Evolutionary conservation across 2,329 filamentous ascomycete species (phyloP), one percentile per base, ranked within the genome.

Genomic region (Aspergillus pseudoglaucus): DNA sequence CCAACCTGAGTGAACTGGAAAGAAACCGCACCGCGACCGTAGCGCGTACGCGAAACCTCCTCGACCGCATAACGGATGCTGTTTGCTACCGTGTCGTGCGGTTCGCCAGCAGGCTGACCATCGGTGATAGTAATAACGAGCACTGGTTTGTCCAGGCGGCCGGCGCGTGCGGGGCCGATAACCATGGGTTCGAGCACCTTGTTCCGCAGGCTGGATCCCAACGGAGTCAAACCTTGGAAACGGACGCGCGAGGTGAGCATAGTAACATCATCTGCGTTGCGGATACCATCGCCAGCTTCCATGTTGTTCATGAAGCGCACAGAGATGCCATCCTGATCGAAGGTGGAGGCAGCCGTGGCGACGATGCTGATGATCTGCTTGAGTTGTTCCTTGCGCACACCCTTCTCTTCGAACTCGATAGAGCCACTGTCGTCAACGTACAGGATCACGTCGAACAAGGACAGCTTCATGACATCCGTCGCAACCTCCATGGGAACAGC

Each of bases 1-100:
- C 83, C 83, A 43, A 86, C 83, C 57, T 86, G 83, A 0, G 82
- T 82, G 59, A 85, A 85, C 59, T 85, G 81, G 70, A 85, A 85
- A 0, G 79, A 76, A 50, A 85, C 65, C n/a, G 79, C 80, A 43
- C 78, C 77, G 23, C 72, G 71, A 27, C 81, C 80, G 57, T 78
- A 80, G 44, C 71, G 74, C 44, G 74, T 71, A 37, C 71, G 67
- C 20, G 70, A 59, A 22, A 81, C 67, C 50, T 81, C 75, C 17
- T 74, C 68, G 44, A 75, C 70, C 1, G 80, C 76, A 55, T 75
- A 73, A 43, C 73, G 72, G 53, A 85, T 81, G 32, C 77, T 76
- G 46, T 83, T 76, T 37, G 76, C 73, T 6, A 85, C 75, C 14
- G 77, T 71, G 44, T 75, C 75, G 48, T 75, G 73, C 4, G 76